phyloP scores from a whole-genome alignment of 345 rosid species.

The Lagerstroemia speciosa region DNA sequence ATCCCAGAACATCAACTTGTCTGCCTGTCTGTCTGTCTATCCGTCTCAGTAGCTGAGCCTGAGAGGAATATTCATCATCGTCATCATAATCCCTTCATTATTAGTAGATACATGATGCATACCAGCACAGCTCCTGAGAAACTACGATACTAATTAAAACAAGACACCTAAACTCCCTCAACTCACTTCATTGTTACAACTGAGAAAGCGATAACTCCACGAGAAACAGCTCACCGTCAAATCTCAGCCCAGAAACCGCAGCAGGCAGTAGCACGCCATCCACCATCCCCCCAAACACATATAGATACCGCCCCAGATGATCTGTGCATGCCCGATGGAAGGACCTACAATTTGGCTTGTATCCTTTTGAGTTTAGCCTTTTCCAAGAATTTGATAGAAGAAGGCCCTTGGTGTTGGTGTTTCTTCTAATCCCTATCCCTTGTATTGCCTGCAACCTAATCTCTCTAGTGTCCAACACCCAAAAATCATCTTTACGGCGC shows the following conservation, averaged over 20 bases:
- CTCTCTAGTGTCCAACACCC: slow-evolving; percentile 60
- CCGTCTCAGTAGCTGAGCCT: neutral
- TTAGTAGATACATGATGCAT: neutral
- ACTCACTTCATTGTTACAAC: slow-evolving; percentile 12
- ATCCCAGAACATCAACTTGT: neutral
- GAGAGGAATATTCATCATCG: neutral
- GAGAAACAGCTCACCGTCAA: slow-evolving; percentile 70
- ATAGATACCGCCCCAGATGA: slow-evolving; percentile 52
- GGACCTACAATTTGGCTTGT: slow-evolving; percentile 50
- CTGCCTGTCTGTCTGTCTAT: too few relatives aligned
- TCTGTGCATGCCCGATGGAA: slow-evolving; percentile 81
- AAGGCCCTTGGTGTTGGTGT: slow-evolving; percentile 11
- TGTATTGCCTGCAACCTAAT: slow-evolving; percentile 27
- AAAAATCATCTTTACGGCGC: slow-evolving; percentile 76
- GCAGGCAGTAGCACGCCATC: slow-evolving; percentile 51
- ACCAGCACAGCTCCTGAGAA: neutral
- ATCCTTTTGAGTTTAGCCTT: slow-evolving; percentile 44
- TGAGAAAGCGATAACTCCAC: slow-evolving; percentile 46
- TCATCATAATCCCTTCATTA: neutral
- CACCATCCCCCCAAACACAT: slow-evolving; percentile 86
- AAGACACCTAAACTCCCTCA: neutral
- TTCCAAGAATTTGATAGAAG: slow-evolving; percentile 41
- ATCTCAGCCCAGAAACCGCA: slow-evolving; percentile 49
- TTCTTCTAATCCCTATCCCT: slow-evolving; percentile 21
- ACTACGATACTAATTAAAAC: neutral